Evolutionary conservation across 768 basidiomycete genomes (phyloP), one percentile per base, ranked within the genome.

Genomic region (Trametes villosa): DNA sequence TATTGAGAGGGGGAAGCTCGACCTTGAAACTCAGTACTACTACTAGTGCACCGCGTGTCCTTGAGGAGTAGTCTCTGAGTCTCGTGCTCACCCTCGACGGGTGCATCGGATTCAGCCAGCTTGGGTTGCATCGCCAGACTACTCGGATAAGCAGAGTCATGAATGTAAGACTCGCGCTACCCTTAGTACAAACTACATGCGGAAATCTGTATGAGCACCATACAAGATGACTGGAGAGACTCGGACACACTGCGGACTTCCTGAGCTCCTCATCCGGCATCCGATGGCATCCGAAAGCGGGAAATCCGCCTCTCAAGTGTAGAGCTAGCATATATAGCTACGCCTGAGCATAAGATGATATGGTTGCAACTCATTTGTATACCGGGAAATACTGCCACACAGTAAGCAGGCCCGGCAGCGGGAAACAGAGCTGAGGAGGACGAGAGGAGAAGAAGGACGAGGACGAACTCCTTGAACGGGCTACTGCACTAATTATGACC

Each of bases 241-340:
- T 24, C 40, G 33, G 73, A 77, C n/a, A n/a, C n/a, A n/a, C n/a
- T 51, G 74, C 85, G 66, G 73, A 94, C 92, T 91, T 85, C 78
- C 91, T 92, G 67, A 94, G 78, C 71, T 94, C 92, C 58, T 94
- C 91, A 68, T 94, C 92, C 27, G 88, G 84, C 53, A 93, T n/a
- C n/a, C n/a, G n/a, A n/a, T n/a, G n/a, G n/a, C n/a, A n/a, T 86
- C 64, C 87, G 83, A 76, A 90, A 83, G 72, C 87, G 88, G 65
- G 89, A 88, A 63, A 88, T 60, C 61, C 91, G 85, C 75, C 83
- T 84, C 72, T 90, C 86, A 26, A 88, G 87, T 62, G 86, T 81
- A 66, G 76, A 78, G 74, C 89, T 86, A 66, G 84, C 83, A 76
- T n/a, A n/a, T n/a, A n/a, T 87, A 83, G 78, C 91, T 94, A 72